These are phyloP conservation scores for Blakeslea trispora DNA, from an alignment of 371 early-diverging fungal genomes.

Conservation along the genomic window DNA sequence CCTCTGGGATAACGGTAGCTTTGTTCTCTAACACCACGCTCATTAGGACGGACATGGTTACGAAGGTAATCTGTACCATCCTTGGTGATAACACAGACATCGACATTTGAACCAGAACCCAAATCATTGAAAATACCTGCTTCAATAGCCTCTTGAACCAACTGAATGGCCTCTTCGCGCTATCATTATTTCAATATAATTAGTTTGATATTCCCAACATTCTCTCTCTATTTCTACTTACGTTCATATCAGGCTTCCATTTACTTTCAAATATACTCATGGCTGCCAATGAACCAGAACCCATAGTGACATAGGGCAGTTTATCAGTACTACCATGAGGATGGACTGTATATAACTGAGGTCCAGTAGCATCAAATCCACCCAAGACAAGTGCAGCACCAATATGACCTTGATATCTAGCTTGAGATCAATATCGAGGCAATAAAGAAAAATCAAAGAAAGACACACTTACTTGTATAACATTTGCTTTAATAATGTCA, in stretches of 20 bases:
- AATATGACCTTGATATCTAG: slow-evolving; percentile 96
- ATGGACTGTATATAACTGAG: slow-evolving; percentile 92
- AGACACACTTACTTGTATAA: slow-evolving; percentile 88
- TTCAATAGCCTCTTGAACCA: slow-evolving; percentile 95
- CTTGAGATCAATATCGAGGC: too few relatives aligned
- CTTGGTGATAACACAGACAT: slow-evolving; percentile 92
- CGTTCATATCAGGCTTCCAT: slow-evolving; percentile 86
- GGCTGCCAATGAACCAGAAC: slow-evolving; percentile 97
- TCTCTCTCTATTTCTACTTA: slow-evolving; percentile 39
- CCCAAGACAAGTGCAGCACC: slow-evolving; percentile 98
- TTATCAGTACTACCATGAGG: slow-evolving; percentile 98
- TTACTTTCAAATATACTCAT: slow-evolving; percentile 95
- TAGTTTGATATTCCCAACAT: too few relatives aligned
- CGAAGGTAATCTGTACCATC: slow-evolving; percentile 81
- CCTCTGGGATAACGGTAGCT: slow-evolving; percentile 65
- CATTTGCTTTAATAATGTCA: slow-evolving; percentile 97
- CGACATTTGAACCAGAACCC: slow-evolving; percentile 99
- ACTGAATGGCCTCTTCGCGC: slow-evolving; percentile 91
- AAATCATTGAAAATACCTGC: slow-evolving; percentile 99
- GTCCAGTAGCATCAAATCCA: slow-evolving; percentile 93
- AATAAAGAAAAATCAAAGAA: too few relatives aligned
- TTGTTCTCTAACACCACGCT: slow-evolving; percentile 83
- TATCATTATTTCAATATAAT: too few relatives aligned
- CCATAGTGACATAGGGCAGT: slow-evolving; percentile 97
- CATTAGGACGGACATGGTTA: slow-evolving; percentile 88